Base-by-base conservation (phyloP, 75 land plant species). In the Isoetes taiwanensis region DNA sequence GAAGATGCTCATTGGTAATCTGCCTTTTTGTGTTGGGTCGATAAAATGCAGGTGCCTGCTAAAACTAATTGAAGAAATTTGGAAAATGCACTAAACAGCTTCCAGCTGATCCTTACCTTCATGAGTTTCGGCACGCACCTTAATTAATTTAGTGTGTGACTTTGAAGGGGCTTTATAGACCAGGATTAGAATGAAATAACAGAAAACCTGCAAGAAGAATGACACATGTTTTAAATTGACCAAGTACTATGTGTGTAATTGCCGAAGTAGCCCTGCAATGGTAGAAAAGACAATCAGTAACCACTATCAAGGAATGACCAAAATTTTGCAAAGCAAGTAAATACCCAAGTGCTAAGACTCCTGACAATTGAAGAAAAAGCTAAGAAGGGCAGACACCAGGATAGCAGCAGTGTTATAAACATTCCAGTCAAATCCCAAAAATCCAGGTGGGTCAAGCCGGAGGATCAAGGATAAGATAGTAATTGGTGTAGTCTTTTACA, bases 401-500 rank as follows among this genome's bases (percentile, higher is more conserved):
- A 88, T 80, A 4, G 78, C 82, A 16, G 56, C 1, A 5, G 78
- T 64, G 35, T 81, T 84, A 48, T 20, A 30, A 5, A 67, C 29
- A 59, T 62, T 67, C 95, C 95, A 88, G 30, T 72, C 19, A 28
- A 88, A 88, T n/a, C 76, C 63, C 6, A 88, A 38, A 0, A 77
- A 64, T 33, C 95, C 95, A 29, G 89, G 95, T 26, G 95, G 95
- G 57, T 88, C 95, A 52, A 88, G 62, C 69, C 72, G 74, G 28
- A 83, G 95, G 80, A 88, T 84, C 37, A 88, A 58, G 32, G 75
- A 70, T 46, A 81, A 72, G n/a, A 88, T 43, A 28, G 95, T 88
- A 32, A 88, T 65, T 21, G 95, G 95, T 12, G 90, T 88, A 9
- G 95, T 88, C 57, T 76, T 84, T 89, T 89, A 88, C 95, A 88